Conservation (phyloP, 2,329 filamentous ascomycete species). For the Mariannaea sp. region DNA sequence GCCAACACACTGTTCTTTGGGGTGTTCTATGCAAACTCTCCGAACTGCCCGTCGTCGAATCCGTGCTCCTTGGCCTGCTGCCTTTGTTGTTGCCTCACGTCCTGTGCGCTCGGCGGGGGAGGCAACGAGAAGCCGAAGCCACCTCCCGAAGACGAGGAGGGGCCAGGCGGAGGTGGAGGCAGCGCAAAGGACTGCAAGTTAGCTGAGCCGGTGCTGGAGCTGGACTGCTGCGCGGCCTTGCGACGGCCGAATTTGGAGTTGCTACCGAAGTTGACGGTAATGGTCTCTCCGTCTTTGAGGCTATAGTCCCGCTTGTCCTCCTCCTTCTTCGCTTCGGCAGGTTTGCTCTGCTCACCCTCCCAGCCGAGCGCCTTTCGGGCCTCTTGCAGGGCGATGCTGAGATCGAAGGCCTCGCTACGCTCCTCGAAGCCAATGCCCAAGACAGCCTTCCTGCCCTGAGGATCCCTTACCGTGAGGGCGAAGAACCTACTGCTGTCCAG, state of each 20-base stretch:
- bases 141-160: constrained; percentile 43
- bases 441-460: constrained; percentile 74
- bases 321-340: constrained; percentile 43
- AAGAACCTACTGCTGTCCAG: constrained; percentile 85
- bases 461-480: constrained; percentile 78
- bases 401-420: constrained; percentile 83
- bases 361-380: constrained; percentile 71
- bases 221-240: constrained; percentile 45
- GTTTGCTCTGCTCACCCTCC: constrained; percentile 49
- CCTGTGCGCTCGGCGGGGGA: constrained; percentile 67
- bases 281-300: constrained; percentile 87
- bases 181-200: constrained; percentile 68
- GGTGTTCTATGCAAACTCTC: constrained; percentile 75
- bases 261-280: constrained; percentile 76
- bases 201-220: constrained; percentile 30
- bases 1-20: no score
- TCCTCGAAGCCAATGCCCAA: constrained; percentile 89
- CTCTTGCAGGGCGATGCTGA: constrained; percentile 79
- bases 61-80: constrained; percentile 68
- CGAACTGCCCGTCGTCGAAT: constrained; percentile 88
- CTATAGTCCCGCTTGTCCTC: constrained; percentile 68
- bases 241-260: constrained; percentile 58
- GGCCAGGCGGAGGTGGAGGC: constrained; percentile 66
- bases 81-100: constrained; percentile 62
- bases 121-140: constrained; percentile 58